Percentiles rank a stretch among this genome's conserved stretches.
These are phyloP conservation scores for Mucor saturninus DNA, from an alignment of 371 early-diverging fungal species.

Conservation along the genomic window DNA sequence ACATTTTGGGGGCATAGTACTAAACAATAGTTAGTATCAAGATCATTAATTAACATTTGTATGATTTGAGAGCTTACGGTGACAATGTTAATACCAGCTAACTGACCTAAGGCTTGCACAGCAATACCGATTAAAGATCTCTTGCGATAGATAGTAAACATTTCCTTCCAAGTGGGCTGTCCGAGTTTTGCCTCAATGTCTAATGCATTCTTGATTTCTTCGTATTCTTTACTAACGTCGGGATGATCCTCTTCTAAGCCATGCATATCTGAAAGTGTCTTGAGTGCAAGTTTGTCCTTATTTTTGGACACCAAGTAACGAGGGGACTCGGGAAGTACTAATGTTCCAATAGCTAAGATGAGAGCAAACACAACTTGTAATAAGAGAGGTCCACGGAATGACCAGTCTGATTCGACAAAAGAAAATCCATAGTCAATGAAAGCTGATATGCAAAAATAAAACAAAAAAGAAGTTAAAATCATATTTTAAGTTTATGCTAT, in stretches of 20 bases:
- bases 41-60: too few relatives aligned
- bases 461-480: background rate
- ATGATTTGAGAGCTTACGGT: constrained; percentile 36
- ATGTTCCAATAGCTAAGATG: constrained; percentile 47
- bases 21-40: constrained; percentile 5
- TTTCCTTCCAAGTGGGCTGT: constrained; percentile 71
- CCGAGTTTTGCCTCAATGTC: constrained; percentile 70
- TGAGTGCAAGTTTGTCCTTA: constrained; percentile 56
- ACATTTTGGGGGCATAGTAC: constrained; percentile 75
- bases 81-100: constrained; percentile 75
- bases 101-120: constrained; percentile 67
- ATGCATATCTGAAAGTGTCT: constrained; percentile 75
- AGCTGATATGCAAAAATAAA: constrained; percentile 8
- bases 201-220: constrained; percentile 72
- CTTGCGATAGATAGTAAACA: constrained; percentile 57
- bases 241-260: constrained; percentile 53
- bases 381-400: constrained; percentile 51
- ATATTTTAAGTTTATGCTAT: background rate
- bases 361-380: constrained; percentile 52
- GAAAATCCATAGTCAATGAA: constrained; percentile 51
- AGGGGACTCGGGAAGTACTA: constrained; percentile 59
- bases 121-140: constrained; percentile 69
- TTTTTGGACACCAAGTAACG: constrained; percentile 53
- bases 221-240: constrained; percentile 69
- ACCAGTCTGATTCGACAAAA: constrained; percentile 32